Evolutionary conservation across 805 yeast species (phyloP).

Genomic region (Saccharomycopsis oosterbeekiorum): DNA sequence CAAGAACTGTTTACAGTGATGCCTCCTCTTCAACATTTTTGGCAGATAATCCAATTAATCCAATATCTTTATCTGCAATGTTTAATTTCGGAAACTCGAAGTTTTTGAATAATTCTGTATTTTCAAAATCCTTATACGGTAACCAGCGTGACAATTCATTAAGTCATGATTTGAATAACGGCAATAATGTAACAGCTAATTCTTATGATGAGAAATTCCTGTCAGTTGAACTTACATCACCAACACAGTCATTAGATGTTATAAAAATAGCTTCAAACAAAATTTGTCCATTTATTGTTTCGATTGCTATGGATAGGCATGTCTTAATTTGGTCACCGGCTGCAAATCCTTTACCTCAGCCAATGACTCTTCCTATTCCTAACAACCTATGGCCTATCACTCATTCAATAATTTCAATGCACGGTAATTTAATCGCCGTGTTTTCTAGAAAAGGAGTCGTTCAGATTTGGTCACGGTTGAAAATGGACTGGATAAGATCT

Average conservation of each 20-base stretch:
- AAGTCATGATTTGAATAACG: background rate
- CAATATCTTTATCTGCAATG: slow-evolving; percentile 1
- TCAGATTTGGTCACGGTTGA: slow-evolving; percentile 50
- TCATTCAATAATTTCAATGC: slow-evolving; percentile 43
- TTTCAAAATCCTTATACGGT: background rate
- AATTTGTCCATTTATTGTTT: slow-evolving; percentile 52
- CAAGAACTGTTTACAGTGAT: slow-evolving; percentile 9
- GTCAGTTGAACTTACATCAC: background rate
- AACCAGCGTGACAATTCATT: background rate
- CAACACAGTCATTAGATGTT: slow-evolving; percentile 48
- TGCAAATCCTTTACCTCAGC: slow-evolving; percentile 35
- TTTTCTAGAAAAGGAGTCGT: slow-evolving; percentile 43
- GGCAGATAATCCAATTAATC: background rate
- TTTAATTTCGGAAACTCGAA: background rate
- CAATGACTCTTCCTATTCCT: slow-evolving; percentile 34
- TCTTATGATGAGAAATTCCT: background rate
- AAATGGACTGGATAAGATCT: slow-evolving; percentile 51
- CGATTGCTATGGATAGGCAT: slow-evolving; percentile 66
- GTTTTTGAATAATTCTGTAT: background rate
- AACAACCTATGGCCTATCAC: slow-evolving; percentile 53
- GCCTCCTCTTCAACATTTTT: slow-evolving; percentile 6
- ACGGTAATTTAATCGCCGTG: slow-evolving; percentile 49
- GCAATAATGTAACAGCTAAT: background rate
- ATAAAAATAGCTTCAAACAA: slow-evolving; percentile 49
- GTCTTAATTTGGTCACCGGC: slow-evolving; percentile 69